Conservation (phyloP, 1,284 basidiomycete genomes). For the Trichosporon inkin region DNA sequence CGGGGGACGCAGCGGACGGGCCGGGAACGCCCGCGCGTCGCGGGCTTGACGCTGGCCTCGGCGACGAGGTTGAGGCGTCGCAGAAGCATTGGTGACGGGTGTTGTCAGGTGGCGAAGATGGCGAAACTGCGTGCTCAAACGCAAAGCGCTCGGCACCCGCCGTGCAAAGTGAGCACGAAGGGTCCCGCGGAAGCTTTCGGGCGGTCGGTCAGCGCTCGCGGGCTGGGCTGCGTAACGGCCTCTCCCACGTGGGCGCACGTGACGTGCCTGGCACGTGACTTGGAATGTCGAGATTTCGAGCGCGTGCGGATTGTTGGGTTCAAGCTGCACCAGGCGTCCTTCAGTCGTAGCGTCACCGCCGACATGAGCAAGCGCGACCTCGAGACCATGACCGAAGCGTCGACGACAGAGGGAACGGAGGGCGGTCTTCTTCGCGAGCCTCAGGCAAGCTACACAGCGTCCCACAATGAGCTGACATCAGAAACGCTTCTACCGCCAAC, state of each 20-base stretch:
- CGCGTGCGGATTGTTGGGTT: slow-evolving; percentile 1
- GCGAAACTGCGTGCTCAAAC: slow-evolving; percentile 4
- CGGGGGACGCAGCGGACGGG: slow-evolving; percentile 15
- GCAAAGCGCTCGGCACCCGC: not conserved
- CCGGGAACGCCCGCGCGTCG: slow-evolving; percentile 21
- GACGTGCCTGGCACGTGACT: not conserved
- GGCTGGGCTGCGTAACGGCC: too few species aligned
- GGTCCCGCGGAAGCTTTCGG: slow-evolving; percentile 6
- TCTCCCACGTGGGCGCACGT: slow-evolving; percentile 1
- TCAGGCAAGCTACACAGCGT: slow-evolving; percentile 24
- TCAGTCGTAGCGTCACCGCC: not conserved
- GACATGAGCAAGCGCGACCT: slow-evolving; percentile 37
- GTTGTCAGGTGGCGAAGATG: slow-evolving; percentile 8
- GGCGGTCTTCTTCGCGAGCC: slow-evolving; percentile 33
- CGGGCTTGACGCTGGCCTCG: slow-evolving; percentile 11
- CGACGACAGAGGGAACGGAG: slow-evolving; percentile 18
- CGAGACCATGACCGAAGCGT: slow-evolving; percentile 22
- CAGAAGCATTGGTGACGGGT: slow-evolving; percentile 30
- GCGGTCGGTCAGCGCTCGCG: not conserved
- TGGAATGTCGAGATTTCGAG: slow-evolving; percentile 2
- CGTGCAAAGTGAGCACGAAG: not conserved
- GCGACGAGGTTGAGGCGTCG: slow-evolving; percentile 31
- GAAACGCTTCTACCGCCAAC: slow-evolving; percentile 95
- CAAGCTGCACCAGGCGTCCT: not conserved
- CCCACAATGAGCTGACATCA: slow-evolving; percentile 40